Evolutionary conservation across 2,329 filamentous ascomycete species (phyloP).

Genomic region (Cadophora malorum): DNA sequence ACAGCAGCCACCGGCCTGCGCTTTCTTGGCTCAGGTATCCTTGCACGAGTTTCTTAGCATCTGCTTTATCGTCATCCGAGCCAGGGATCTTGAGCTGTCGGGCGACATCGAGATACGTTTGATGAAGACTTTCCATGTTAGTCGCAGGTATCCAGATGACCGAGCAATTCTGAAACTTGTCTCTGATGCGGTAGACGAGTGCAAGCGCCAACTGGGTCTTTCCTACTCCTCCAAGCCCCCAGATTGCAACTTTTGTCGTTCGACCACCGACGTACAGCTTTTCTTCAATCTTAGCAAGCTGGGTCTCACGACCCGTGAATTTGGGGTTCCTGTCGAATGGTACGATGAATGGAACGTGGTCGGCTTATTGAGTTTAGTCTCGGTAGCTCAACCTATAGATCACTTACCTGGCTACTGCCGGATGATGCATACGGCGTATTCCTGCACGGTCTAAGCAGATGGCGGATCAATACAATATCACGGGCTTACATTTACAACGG

Average conservation of each 20-base stretch:
- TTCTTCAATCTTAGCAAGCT: slow-evolving; percentile 42
- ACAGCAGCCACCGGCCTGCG: slow-evolving; percentile 48
- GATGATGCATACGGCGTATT: too few species aligned
- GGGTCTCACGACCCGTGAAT: slow-evolving; percentile 36
- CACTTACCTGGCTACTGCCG: too few species aligned
- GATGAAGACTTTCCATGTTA: slow-evolving; percentile 43
- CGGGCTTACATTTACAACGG: too few species aligned
- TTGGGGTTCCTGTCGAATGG: slow-evolving; percentile 30
- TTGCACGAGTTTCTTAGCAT: slow-evolving; percentile 31
- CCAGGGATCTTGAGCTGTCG: slow-evolving; percentile 28
- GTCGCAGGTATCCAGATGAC: slow-evolving; percentile 54
- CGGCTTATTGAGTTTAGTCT: too few species aligned
- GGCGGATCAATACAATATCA: too few species aligned
- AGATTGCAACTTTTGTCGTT: slow-evolving; percentile 38
- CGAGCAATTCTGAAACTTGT: slow-evolving; percentile 46
- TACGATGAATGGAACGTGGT: slow-evolving; percentile 19
- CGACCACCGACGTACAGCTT: slow-evolving; percentile 36
- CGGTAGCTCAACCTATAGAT: too few species aligned
- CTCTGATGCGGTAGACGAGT: slow-evolving; percentile 48
- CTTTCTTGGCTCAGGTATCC: slow-evolving; percentile 30
- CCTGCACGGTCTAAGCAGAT: too few species aligned
- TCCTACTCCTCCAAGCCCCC: slow-evolving; percentile 50
- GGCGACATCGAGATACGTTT: slow-evolving; percentile 47
- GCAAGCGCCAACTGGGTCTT: slow-evolving; percentile 52
- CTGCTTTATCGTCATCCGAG: slow-evolving; percentile 23